Conservation (phyloP, 331 rosid species). For the Phaseolus coccineus region DNA sequence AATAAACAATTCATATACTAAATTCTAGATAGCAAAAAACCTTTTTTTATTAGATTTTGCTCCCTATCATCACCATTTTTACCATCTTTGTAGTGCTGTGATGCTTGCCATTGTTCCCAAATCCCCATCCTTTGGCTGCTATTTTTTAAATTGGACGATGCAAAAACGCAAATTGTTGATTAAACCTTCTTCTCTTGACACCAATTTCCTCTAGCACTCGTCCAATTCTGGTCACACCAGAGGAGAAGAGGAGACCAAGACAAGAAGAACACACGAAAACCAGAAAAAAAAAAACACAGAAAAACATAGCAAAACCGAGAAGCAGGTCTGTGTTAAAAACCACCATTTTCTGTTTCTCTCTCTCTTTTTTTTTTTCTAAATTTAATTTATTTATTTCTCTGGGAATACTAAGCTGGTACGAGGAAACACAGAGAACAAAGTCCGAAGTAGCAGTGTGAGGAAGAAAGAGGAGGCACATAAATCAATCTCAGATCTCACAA, state of each 20-base stretch:
- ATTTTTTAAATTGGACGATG: conserved; percentile 39
- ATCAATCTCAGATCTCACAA: conserved; percentile 54
- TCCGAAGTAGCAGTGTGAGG: conserved; percentile 34
- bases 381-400: neutral
- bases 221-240: conserved; percentile 43
- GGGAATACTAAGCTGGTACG: conserved; percentile 41
- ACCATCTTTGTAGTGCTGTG: conserved; percentile 30
- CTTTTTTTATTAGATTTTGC: neutral
- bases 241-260: conserved; percentile 33
- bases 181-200: conserved; percentile 34
- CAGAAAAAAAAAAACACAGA: neutral
- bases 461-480: neutral
- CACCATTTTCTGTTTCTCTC: neutral
- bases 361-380: neutral
- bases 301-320: neutral
- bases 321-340: conserved; percentile 37
- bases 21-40: neutral
- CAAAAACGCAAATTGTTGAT: conserved; percentile 42
- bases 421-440: conserved; percentile 41
- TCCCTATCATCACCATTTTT: conserved; percentile 22
- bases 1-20: neutral
- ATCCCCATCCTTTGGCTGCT: conserved; percentile 14
- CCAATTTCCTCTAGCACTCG: conserved; percentile 37
- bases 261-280: neutral
- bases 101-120: conserved; percentile 37